A percentile compares a stretch with the other conserved stretches of the same genome.
These are phyloP conservation scores for Ustilago vetiveriae DNA, from an alignment of 1,284 basidiomycete genomes.

Conservation along the genomic window DNA sequence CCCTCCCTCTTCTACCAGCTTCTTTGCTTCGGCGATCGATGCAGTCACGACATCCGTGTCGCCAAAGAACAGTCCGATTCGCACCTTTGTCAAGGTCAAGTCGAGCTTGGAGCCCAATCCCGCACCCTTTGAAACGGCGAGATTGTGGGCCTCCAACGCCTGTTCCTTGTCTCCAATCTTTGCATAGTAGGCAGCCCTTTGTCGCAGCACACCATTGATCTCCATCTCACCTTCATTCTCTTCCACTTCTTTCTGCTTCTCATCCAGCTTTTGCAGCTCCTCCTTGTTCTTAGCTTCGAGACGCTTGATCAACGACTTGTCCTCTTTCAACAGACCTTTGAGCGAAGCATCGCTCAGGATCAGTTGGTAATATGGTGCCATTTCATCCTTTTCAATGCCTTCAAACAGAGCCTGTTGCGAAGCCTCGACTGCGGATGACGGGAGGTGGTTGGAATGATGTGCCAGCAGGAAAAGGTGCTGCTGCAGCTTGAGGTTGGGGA, in stretches of 20 bases:
- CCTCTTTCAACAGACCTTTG: conserved; percentile 67
- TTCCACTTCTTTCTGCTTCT: conserved; percentile 83
- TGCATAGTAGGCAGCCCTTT: conserved; percentile 86
- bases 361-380: conserved; percentile 64
- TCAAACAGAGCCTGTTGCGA: conserved; percentile 77
- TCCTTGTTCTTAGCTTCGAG: conserved; percentile 81
- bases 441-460: conserved; percentile 39
- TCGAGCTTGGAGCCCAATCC: conserved; percentile 94
- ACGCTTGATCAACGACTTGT: conserved; percentile 74
- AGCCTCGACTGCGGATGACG: conserved; percentile 66
- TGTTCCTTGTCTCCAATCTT: conserved; percentile 84
- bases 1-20: conserved; percentile 90
- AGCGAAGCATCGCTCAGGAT: conserved; percentile 62
- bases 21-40: conserved; percentile 82
- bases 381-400: conserved; percentile 80
- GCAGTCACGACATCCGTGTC: conserved; percentile 80
- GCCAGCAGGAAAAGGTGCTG: conserved; percentile 63
- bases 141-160: conserved; percentile 78
- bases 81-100: conserved; percentile 84
- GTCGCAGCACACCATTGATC: conserved; percentile 84
- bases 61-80: conserved; percentile 90
- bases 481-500: conserved; percentile 64
- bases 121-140: conserved; percentile 89
- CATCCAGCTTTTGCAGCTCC: conserved; percentile 80
- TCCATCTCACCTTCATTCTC: conserved; percentile 93